A percentile compares a stretch with the other conserved stretches of the same genome.
phyloP scores from a whole-genome alignment of 352 stramenopile genomes.

The Pythium brassicae region DNA sequence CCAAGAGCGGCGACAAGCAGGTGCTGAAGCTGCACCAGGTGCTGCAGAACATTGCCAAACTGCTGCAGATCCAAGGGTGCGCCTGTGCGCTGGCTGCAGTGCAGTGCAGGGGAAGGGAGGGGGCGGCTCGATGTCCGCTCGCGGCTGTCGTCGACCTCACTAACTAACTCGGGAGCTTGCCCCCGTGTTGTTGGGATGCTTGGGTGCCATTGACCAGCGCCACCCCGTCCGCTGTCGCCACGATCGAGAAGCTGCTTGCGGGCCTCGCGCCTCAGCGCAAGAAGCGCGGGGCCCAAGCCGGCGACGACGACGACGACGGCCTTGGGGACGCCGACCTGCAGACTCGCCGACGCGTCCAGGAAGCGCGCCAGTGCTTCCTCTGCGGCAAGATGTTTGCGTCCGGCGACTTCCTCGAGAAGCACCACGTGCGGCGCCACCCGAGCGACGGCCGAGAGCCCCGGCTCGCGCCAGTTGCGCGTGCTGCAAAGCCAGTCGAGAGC shows the following conservation, averaged over 20 bases:
- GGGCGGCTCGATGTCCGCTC: too few relatives aligned
- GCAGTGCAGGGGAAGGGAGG: too few relatives aligned
- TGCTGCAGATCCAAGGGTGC: constrained; percentile 68
- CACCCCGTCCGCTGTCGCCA: constrained; percentile 48
- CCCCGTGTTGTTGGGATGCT: too few relatives aligned
- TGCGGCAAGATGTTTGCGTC: constrained; percentile 76
- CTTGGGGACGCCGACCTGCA: neutral
- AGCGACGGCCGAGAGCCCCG: constrained; percentile 18
- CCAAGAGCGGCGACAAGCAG: constrained; percentile 44
- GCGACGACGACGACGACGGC: constrained; percentile 6
- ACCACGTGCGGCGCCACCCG: constrained; percentile 45
- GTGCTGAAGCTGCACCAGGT: constrained; percentile 76
- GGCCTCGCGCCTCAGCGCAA: constrained; percentile 33
- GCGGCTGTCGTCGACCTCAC: too few relatives aligned
- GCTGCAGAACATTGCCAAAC: constrained; percentile 67
- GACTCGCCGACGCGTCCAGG: constrained; percentile 17
- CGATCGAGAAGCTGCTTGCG: constrained; percentile 50
- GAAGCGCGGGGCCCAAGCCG: neutral
- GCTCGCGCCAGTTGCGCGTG: neutral
- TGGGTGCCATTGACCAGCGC: too few relatives aligned
- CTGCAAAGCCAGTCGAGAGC: neutral
- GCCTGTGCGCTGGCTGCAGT: neutral
- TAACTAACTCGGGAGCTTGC: neutral
- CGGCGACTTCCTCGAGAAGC: constrained; percentile 52
- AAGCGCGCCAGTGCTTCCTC: constrained; percentile 47